Percentiles rank a stretch among this genome's conserved stretches.
Conservation (phyloP, 2,329 filamentous ascomycete species). For the Apiospora aurea region DNA sequence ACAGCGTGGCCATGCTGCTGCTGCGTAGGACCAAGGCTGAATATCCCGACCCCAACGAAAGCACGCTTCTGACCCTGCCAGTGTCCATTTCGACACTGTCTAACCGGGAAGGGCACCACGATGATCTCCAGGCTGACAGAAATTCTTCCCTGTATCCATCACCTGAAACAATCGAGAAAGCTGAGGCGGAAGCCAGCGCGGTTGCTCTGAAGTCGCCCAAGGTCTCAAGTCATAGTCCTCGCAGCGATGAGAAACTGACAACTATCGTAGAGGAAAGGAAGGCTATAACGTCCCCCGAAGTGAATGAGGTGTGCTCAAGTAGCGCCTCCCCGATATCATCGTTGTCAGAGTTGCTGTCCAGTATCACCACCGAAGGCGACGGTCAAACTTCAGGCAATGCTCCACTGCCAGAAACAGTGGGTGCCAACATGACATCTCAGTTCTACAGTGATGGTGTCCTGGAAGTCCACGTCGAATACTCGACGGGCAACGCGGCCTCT, state of each 20-base stretch:
- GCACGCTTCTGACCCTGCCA: conserved; percentile 28
- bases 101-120: neutral
- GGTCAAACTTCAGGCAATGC: neutral
- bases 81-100: conserved; percentile 28
- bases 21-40: conserved; percentile 11
- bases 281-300: neutral
- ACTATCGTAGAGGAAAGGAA: neutral
- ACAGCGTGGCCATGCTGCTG: conserved; percentile 29
- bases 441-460: conserved; percentile 28
- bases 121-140: neutral
- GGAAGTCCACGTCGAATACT: conserved; percentile 32
- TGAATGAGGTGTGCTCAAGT: neutral
- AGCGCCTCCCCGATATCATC: neutral
- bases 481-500: neutral
- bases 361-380: neutral
- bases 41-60: conserved; percentile 32
- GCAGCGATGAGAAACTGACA: neutral
- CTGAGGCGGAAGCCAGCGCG: neutral
- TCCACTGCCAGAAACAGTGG: neutral
- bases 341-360: neutral
- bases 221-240: neutral
- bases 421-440: conserved; percentile 24
- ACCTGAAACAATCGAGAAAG: neutral
- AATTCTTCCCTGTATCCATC: no score
- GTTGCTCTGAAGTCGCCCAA: neutral